Evolutionary conservation across 202 grass and related monocot species (phyloP).

Genomic region (Panicum hallii): DNA sequence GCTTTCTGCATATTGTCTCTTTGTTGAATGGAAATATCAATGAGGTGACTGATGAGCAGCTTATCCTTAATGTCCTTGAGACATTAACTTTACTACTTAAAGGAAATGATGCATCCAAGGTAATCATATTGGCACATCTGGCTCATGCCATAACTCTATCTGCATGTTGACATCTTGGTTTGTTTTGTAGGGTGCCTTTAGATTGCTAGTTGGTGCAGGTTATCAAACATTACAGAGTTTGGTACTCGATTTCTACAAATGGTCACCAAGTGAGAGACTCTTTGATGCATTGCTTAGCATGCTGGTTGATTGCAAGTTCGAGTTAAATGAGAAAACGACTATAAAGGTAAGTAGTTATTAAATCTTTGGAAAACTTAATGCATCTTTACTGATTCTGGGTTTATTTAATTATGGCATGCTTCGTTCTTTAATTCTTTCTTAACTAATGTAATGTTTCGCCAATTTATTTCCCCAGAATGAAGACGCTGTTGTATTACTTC

Average conservation of each 20-base stretch:
- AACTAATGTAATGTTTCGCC: constrained; percentile 16
- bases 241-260: constrained; percentile 94
- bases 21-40: constrained; percentile 85
- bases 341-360: constrained; percentile 67
- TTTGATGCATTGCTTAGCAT: constrained; percentile 85
- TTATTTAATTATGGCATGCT: constrained; percentile 22
- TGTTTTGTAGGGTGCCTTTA: constrained; percentile 76
- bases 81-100: constrained; percentile 81
- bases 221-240: constrained; percentile 96
- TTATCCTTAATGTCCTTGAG: constrained; percentile 92
- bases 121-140: constrained; percentile 57
- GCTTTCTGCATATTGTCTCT: constrained; percentile 95
- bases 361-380: constrained; percentile 28
- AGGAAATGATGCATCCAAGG: constrained; percentile 89
- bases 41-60: constrained; percentile 70
- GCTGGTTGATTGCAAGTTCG: constrained; percentile 89
- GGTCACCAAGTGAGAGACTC: constrained; percentile 73
- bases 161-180: constrained; percentile 35
- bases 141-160: constrained; percentile 15
- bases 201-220: constrained; percentile 79
- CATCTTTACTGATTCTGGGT: constrained; percentile 11
- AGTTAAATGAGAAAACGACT: constrained; percentile 79
- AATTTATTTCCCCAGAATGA: constrained; percentile 64
- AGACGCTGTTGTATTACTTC: constrained; percentile 69
- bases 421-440: constrained; percentile 33